Evolutionary conservation across 768 basidiomycete genomes (phyloP).

Genomic region (Pleurotus cornucopiae): DNA sequence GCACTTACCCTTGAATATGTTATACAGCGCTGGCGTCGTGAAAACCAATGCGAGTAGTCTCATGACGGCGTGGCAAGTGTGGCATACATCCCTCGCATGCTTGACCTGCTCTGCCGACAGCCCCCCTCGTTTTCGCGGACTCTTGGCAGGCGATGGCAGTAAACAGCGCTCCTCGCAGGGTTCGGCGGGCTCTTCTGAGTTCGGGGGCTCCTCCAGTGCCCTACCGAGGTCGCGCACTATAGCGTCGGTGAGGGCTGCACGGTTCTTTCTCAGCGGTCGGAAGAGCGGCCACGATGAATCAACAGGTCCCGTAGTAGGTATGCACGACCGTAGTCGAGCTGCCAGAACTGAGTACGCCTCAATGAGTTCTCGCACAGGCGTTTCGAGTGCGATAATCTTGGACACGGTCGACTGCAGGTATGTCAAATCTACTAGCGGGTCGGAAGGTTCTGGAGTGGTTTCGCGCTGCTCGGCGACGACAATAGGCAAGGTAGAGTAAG

Average conservation of each 20-base stretch:
- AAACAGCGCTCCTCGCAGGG: conserved; percentile 20
- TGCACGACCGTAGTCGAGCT: conserved; percentile 52
- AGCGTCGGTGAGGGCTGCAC: conserved; percentile 46
- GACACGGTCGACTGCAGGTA: conserved; percentile 68
- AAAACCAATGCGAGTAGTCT: conserved; percentile 60
- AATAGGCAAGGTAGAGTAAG: conserved; percentile 33
- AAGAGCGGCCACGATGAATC: conserved; percentile 71
- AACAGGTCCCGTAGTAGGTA: conserved; percentile 41
- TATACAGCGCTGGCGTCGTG: conserved; percentile 52
- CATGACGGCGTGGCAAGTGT: conserved; percentile 66
- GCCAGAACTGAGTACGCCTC: conserved; percentile 72
- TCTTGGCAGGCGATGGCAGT: conserved; percentile 68
- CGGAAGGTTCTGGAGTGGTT: conserved; percentile 71
- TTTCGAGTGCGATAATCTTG: conserved; percentile 46
- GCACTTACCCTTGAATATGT: conserved; percentile 56
- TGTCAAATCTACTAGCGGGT: conserved; percentile 56
- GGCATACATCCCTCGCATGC: conserved; percentile 75
- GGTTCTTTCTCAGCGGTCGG: conserved; percentile 58
- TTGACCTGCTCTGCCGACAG: conserved; percentile 77
- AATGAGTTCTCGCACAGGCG: conserved; percentile 54
- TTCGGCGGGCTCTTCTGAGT: conserved; percentile 21
- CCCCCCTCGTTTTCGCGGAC: conserved; percentile 56
- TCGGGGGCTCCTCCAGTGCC: conserved; percentile 56
- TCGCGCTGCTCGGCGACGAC: conserved; percentile 41
- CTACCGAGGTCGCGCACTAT: conserved; percentile 67